Evolutionary conservation across 768 basidiomycete genomes (phyloP).

Genomic region (Lactarius indigo): DNA sequence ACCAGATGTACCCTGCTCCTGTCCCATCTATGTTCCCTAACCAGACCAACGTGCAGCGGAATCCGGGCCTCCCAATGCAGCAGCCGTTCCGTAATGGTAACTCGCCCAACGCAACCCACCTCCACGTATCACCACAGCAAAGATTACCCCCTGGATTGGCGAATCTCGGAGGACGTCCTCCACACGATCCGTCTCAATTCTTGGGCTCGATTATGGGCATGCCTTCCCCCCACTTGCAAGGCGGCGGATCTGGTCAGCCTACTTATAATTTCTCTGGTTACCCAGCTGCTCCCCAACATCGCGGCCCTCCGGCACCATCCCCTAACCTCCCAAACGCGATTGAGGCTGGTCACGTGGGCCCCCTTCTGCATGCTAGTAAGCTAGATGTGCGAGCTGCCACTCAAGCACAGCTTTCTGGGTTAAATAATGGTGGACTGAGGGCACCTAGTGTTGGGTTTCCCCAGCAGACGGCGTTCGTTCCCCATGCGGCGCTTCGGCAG

Average conservation of each 20-base stretch:
- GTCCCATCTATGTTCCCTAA: conserved; percentile 49
- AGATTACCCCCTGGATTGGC: conserved; percentile 78
- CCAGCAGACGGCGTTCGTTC: conserved; percentile 42
- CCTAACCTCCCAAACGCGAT: conserved; percentile 46
- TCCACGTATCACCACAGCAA: conserved; percentile 47
- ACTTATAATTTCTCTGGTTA: conserved; percentile 40
- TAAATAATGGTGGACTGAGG: conserved; percentile 45
- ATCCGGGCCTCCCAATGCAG: conserved; percentile 53
- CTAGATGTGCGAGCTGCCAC: conserved; percentile 52
- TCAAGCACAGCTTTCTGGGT: conserved; percentile 45
- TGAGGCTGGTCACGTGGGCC: conserved; percentile 47
- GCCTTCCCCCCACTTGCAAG: conserved; percentile 23
- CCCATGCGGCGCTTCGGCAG: conserved; percentile 48
- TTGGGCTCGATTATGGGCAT: conserved; percentile 41
- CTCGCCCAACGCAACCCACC: conserved; percentile 54
- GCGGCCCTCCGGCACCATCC: conserved; percentile 44
- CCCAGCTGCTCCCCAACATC: conserved; percentile 41
- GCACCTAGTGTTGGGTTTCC: conserved; percentile 48
- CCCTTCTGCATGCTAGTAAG: conserved; percentile 50
- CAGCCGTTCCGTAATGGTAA: conserved; percentile 63
- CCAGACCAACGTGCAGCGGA: conserved; percentile 48
- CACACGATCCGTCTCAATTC: conserved; percentile 72
- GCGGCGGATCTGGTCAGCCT: conserved; percentile 15
- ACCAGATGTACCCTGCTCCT: conserved; percentile 54
- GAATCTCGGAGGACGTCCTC: conserved; percentile 77